Conservation (phyloP, 306 rosid species). For the Gleditsia sinensis region DNA sequence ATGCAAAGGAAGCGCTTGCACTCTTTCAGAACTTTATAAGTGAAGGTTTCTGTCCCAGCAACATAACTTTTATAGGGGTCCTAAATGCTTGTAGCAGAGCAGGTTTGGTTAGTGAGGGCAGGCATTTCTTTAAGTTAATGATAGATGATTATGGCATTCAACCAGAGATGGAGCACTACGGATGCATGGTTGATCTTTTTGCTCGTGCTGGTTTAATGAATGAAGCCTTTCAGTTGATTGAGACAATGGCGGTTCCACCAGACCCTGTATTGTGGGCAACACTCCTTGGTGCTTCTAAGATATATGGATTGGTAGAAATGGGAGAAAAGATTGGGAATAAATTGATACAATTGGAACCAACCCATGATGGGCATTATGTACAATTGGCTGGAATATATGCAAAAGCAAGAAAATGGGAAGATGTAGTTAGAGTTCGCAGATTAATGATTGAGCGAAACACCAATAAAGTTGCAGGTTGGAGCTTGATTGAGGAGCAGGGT, state of each 20-base stretch:
- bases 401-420: constrained; percentile 82
- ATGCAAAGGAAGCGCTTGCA: constrained; percentile 54
- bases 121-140: constrained; percentile 63
- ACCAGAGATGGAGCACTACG: constrained; percentile 88
- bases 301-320: constrained; percentile 63
- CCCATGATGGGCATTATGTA: constrained; percentile 77
- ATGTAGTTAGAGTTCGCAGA: constrained; percentile 64
- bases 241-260: constrained; percentile 51
- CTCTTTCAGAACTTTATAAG: constrained; percentile 51
- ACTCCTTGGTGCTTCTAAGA: constrained; percentile 68
- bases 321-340: constrained; percentile 73
- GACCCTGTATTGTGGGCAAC: constrained; percentile 83
- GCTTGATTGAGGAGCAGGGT: constrained; percentile 73
- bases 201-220: constrained; percentile 66
- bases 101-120: constrained; percentile 68
- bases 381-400: constrained; percentile 74
- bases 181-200: constrained; percentile 86
- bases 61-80: constrained; percentile 71
- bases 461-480: constrained; percentile 75
- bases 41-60: constrained; percentile 61
- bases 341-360: constrained; percentile 72
- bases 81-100: constrained; percentile 76
- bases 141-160: constrained; percentile 49
- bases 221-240: constrained; percentile 61
- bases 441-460: constrained; percentile 55